Evolutionary conservation across 2,329 filamentous ascomycete species (phyloP).

Genomic region (Colletotrichum orbiculare): DNA sequence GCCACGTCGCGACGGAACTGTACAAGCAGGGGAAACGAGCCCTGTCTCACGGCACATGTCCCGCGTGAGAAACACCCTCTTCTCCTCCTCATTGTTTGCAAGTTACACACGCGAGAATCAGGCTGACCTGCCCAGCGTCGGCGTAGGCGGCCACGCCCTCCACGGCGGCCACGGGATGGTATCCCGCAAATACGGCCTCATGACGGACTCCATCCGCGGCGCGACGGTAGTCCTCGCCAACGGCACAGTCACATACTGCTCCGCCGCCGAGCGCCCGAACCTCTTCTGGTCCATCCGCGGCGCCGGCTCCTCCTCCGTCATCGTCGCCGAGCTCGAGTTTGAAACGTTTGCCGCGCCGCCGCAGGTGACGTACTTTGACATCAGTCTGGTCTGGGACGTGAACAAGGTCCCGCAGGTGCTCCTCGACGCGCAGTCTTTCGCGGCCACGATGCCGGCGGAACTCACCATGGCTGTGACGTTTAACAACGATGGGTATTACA

Average conservation of each 20-base stretch:
- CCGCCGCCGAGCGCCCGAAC: slow-evolving; percentile 48
- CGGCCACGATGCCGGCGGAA: slow-evolving; percentile 37
- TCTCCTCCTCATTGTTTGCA: too few species aligned
- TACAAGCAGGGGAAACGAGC: slow-evolving; percentile 52
- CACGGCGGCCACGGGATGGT: slow-evolving; percentile 54
- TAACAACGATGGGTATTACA: slow-evolving; percentile 23
- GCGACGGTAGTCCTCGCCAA: slow-evolving; percentile 52
- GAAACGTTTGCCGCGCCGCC: slow-evolving; percentile 51
- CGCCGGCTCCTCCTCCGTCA: slow-evolving; percentile 54
- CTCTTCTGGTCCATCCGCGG: slow-evolving; percentile 57
- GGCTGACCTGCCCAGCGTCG: slow-evolving; percentile 43
- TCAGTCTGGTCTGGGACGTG: slow-evolving; percentile 9
- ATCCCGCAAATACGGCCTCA: slow-evolving; percentile 41
- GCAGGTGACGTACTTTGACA: slow-evolving; percentile 42
- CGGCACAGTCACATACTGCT: slow-evolving; percentile 45
- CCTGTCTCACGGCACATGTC: slow-evolving; percentile 63
- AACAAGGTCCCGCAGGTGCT: slow-evolving; percentile 4
- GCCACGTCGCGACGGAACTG: slow-evolving; percentile 55
- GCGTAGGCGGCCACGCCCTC: slow-evolving; percentile 52
- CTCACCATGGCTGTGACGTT: slow-evolving; percentile 41
- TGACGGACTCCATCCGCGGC: slow-evolving; percentile 49
- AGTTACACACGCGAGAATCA: not conserved
- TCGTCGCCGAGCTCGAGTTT: slow-evolving; percentile 52
- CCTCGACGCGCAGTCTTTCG: slow-evolving; percentile 9
- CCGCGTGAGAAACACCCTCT: slow-evolving; percentile 50